A percentile compares a stretch with the other conserved stretches of the same genome.
Evolutionary conservation across 179 eudicot genomes (phyloP).

Genomic region (Carnegiea gigantea): DNA sequence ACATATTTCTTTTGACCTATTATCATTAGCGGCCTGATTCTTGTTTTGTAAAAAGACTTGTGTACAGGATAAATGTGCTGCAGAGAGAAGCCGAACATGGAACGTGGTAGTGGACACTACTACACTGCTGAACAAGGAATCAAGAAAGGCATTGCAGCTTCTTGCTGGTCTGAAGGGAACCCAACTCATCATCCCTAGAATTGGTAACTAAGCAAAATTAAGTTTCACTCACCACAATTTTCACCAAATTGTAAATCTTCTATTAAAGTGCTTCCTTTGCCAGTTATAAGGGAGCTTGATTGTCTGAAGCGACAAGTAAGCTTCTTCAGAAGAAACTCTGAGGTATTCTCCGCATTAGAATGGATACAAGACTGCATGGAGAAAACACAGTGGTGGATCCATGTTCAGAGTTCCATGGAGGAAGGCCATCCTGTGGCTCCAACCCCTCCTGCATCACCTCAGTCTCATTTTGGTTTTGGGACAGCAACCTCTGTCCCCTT

Average conservation of each 20-base stretch:
- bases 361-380: constrained; percentile 84
- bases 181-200: constrained; percentile 65
- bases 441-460: constrained; percentile 62
- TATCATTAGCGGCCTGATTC: neutral
- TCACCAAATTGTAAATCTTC: constrained; percentile 2
- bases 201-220: constrained; percentile 40
- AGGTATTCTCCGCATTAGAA: constrained; percentile 54
- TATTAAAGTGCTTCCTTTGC: constrained; percentile 9
- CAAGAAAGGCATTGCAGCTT: constrained; percentile 72
- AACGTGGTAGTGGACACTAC: constrained; percentile 67
- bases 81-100: constrained; percentile 49
- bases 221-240: neutral
- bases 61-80: constrained; percentile 42
- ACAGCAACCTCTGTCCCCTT: constrained; percentile 23
- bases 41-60: constrained; percentile 2
- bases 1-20: neutral
- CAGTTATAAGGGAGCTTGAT: constrained; percentile 77
- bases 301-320: constrained; percentile 54
- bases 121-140: constrained; percentile 60
- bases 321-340: constrained; percentile 58
- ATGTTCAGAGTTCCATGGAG: constrained; percentile 61
- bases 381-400: constrained; percentile 73
- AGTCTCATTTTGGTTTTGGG: constrained; percentile 38
- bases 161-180: constrained; percentile 83
- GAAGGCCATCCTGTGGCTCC: constrained; percentile 51